A percentile compares a stretch with the other conserved stretches of the same genome.
These are phyloP conservation scores for Macadamia tetraphylla DNA, from an alignment of 164 flowering plant genomes.

Conservation along the genomic window DNA sequence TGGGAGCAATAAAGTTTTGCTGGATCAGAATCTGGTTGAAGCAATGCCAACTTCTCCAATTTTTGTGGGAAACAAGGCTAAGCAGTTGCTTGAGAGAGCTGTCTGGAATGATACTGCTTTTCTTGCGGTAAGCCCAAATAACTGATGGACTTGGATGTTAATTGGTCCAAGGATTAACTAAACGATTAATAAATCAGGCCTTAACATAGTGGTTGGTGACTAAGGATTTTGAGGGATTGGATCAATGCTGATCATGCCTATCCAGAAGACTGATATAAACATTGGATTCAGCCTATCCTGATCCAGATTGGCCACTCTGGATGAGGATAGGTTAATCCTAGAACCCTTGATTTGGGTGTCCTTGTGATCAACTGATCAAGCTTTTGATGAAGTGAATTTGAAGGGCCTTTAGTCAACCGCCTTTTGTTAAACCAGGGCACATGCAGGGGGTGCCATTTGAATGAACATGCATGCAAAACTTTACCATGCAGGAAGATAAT, in stretches of 20 bases:
- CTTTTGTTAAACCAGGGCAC: too few species aligned
- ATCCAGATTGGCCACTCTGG: background rate
- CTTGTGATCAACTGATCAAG: too few species aligned
- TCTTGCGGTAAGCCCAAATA: constrained; percentile 73
- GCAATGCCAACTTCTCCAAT: constrained; percentile 99
- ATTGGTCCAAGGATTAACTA: background rate
- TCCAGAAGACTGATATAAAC: too few species aligned
- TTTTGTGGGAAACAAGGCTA: constrained; percentile 96
- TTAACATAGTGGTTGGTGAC: background rate
- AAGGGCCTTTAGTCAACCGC: too few species aligned
- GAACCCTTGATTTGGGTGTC: too few species aligned
- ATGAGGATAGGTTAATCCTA: background rate
- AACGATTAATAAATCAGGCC: background rate
- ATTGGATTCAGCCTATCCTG: background rate
- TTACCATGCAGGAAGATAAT: too few species aligned
- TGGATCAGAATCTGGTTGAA: constrained; percentile 96
- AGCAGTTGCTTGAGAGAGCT: constrained; percentile 88
- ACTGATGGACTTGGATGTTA: background rate
- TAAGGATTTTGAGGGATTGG: background rate
- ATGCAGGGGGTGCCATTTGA: background rate
- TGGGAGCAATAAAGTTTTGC: constrained; percentile 88
- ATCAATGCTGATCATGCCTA: too few species aligned
- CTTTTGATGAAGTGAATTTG: too few species aligned
- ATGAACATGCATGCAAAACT: background rate
- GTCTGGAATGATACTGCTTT: constrained; percentile 98